Percentiles rank a stretch among this genome's conserved stretches.
Conservation (phyloP, 805 yeast species). For the Isabelozyma heimii region DNA sequence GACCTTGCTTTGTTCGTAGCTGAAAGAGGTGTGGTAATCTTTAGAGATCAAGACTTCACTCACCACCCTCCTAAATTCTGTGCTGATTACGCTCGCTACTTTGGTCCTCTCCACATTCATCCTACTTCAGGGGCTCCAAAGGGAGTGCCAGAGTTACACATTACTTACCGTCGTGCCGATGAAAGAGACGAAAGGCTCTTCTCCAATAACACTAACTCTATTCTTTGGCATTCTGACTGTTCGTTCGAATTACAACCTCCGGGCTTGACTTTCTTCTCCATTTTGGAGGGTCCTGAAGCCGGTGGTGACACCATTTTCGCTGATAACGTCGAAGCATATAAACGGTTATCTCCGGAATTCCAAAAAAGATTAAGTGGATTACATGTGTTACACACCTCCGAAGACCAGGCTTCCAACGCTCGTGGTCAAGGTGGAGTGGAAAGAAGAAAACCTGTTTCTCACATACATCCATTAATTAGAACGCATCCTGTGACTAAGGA, state of each 20-base stretch:
- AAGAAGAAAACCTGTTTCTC: constrained; percentile 61
- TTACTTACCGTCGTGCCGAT: constrained; percentile 53
- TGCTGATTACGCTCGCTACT: constrained; percentile 57
- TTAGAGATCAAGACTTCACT: constrained; percentile 66
- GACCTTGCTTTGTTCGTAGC: constrained; percentile 70
- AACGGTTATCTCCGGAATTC: constrained; percentile 65
- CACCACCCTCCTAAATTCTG: constrained; percentile 46
- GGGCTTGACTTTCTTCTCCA: constrained; percentile 63
- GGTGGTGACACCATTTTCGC: constrained; percentile 83
- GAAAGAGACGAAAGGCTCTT: constrained; percentile 36
- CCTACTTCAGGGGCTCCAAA: constrained; percentile 72
- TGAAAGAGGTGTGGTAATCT: constrained; percentile 65
- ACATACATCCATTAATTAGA: constrained; percentile 69
- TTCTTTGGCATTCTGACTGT: constrained; percentile 71
- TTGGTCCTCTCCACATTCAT: constrained; percentile 71
- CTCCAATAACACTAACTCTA: constrained; percentile 32
- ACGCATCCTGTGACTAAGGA: constrained; percentile 69
- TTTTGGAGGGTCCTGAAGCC: constrained; percentile 53
- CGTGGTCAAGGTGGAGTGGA: constrained; percentile 56
- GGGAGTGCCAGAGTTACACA: constrained; percentile 61
- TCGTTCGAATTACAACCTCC: constrained; percentile 75
- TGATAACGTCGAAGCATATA: constrained; percentile 69
- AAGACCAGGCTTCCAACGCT: constrained; percentile 64
- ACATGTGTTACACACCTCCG: constrained; percentile 68
- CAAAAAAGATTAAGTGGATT: constrained; percentile 57